Percentiles rank a stretch among this genome's conserved stretches.
These are phyloP conservation scores for Kwoniella europaea DNA, from an alignment of 768 basidiomycete species.

Conservation along the genomic window DNA sequence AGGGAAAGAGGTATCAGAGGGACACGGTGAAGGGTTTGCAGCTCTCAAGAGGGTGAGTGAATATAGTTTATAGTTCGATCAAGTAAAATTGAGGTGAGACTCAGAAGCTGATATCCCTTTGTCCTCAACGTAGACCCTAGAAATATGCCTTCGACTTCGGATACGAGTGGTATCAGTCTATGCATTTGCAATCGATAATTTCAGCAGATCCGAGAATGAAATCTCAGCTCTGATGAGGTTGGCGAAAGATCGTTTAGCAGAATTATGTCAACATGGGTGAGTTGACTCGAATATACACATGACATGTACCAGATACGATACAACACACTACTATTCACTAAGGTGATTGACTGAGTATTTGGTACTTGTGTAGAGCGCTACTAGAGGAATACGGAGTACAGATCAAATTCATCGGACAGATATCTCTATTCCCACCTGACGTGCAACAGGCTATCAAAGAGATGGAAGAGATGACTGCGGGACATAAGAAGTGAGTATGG, in stretches of 20 bases:
- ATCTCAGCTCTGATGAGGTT: conserved; percentile 86
- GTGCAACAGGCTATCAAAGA: conserved; percentile 72
- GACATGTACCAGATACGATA: not conserved
- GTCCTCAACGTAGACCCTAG: too few species aligned
- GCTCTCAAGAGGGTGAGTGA: conserved; percentile 77
- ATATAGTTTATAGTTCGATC: too few species aligned
- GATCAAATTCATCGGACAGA: conserved; percentile 79
- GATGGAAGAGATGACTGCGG: conserved; percentile 76
- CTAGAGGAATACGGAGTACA: conserved; percentile 81
- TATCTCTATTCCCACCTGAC: conserved; percentile 73
- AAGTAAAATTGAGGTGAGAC: too few species aligned
- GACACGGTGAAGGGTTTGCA: conserved; percentile 82
- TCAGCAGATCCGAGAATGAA: conserved; percentile 82
- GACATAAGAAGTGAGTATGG: conserved; percentile 75
- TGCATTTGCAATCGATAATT: conserved; percentile 98
- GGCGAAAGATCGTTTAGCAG: conserved; percentile 74
- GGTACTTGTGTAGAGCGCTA: conserved; percentile 59
- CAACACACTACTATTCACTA: not conserved
- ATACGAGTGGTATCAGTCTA: conserved; percentile 89
- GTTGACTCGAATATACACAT: conserved; percentile 41
- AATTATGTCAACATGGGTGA: conserved; percentile 81
- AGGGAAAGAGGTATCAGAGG: conserved; percentile 71
- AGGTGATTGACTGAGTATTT: not conserved
- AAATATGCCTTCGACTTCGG: conserved; percentile 78
- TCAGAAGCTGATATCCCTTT: too few species aligned